Percentiles rank a stretch among this genome's conserved stretches.
phyloP scores from a whole-genome alignment of 768 basidiomycete genomes.

The Tulasnella sp. region DNA sequence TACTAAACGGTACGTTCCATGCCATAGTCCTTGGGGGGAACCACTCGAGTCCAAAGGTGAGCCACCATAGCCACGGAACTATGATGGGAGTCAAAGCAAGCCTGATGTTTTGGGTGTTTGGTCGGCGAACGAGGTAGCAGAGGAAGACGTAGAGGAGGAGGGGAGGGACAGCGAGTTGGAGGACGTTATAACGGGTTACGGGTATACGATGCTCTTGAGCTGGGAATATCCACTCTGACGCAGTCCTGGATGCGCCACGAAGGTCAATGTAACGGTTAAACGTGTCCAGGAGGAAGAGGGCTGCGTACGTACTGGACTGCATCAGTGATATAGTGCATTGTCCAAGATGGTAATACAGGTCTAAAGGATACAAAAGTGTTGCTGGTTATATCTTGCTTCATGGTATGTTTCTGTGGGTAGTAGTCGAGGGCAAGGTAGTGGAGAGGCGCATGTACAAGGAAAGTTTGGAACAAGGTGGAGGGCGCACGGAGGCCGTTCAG shows the following conservation, averaged over 20 bases:
- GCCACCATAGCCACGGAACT: conserved; percentile 26
- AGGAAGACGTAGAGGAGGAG: conserved; percentile 21
- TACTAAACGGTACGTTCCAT: conserved; percentile 31
- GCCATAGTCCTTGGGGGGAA: conserved; percentile 28
- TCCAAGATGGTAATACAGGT: background rate
- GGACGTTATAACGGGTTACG: conserved; percentile 3
- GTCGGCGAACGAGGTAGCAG: conserved; percentile 32
- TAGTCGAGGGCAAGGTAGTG: background rate
- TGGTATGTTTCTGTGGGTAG: background rate
- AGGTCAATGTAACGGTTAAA: background rate
- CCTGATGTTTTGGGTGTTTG: conserved; percentile 8
- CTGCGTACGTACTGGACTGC: background rate
- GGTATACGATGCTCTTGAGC: conserved; percentile 13
- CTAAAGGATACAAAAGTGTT: background rate
- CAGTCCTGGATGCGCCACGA: background rate
- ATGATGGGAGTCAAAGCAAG: conserved; percentile 17
- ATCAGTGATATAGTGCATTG: background rate
- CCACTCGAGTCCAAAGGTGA: conserved; percentile 23
- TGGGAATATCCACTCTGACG: background rate
- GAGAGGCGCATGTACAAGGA: background rate
- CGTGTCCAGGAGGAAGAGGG: background rate
- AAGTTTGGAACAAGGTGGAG: background rate
- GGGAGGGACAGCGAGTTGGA: conserved; percentile 10
- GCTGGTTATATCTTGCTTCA: background rate
- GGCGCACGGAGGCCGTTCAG: conserved; percentile 9